These are phyloP conservation scores for Roridomyces roridus DNA, from an alignment of 768 basidiomycete genomes.

Conservation along the genomic window DNA sequence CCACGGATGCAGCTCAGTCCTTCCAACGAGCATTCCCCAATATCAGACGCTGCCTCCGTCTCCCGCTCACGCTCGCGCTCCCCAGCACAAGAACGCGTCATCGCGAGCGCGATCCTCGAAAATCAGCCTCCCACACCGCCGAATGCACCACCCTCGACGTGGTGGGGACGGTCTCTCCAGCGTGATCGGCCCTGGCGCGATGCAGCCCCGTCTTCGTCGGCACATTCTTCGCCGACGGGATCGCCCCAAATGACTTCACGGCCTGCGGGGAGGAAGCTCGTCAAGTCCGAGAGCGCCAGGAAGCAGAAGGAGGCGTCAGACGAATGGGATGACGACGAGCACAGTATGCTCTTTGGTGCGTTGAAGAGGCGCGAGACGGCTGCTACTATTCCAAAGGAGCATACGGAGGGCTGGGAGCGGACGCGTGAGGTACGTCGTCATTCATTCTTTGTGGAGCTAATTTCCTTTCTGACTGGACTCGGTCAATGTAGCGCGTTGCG, in stretches of 20 bases:
- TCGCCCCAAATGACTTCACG: constrained; percentile 4
- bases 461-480: not conserved
- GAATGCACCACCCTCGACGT: constrained; percentile 22
- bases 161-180: constrained; percentile 21
- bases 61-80: constrained; percentile 12
- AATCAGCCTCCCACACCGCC: constrained; percentile 18
- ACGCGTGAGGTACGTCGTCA: constrained; percentile 34
- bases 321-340: constrained; percentile 11
- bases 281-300: not conserved
- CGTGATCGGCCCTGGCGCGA: constrained; percentile 24
- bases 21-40: not conserved
- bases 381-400: constrained; percentile 32
- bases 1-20: not conserved
- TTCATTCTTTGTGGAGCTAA: not conserved
- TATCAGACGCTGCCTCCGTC: constrained; percentile 8
- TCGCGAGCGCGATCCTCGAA: constrained; percentile 24
- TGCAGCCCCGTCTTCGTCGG: constrained; percentile 4
- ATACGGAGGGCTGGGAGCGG: constrained; percentile 39
- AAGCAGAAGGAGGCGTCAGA: not conserved
- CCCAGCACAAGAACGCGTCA: constrained; percentile 16
- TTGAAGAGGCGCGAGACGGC: not conserved
- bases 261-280: not conserved
- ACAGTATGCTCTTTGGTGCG: constrained; percentile 4
- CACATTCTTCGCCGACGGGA: constrained; percentile 8
- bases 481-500: constrained; percentile 32